phyloP scores from a whole-genome alignment of 805 yeast genomes.

The Lipomyces kockii region DNA sequence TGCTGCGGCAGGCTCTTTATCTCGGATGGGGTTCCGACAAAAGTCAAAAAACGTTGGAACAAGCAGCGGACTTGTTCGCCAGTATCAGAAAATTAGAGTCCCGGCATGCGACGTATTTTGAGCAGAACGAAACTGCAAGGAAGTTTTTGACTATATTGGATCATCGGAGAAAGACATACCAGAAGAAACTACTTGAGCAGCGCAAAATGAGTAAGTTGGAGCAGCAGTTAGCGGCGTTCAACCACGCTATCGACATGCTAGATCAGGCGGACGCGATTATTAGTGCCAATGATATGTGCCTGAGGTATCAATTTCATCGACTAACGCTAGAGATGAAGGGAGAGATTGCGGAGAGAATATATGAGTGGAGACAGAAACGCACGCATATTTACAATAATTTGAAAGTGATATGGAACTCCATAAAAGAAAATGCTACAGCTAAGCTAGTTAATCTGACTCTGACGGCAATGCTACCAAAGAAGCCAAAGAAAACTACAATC shows the following conservation, averaged over 20 bases:
- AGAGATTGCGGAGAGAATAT: not conserved
- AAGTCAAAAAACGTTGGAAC: not conserved
- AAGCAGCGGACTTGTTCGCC: not conserved
- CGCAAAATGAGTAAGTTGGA: not conserved
- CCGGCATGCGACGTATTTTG: not conserved
- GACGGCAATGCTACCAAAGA: not conserved
- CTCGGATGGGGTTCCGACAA: not conserved
- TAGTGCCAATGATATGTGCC: not conserved
- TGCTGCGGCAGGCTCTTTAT: not conserved
- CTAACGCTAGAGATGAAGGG: not conserved
- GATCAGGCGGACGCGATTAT: not conserved
- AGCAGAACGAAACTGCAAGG: not conserved
- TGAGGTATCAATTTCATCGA: not conserved
- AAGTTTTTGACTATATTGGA: not conserved
- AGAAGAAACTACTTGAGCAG: not conserved
- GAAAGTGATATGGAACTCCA: conserved; percentile 1
- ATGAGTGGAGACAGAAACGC: not conserved
- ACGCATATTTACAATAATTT: not conserved
- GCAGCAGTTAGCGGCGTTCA: not conserved
- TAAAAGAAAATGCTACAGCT: not conserved
- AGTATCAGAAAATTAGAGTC: not conserved
- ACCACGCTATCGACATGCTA: not conserved
- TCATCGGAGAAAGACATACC: not conserved
- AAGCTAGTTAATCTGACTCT: not conserved
- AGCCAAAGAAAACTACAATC: not conserved